A percentile compares a stretch with the other conserved stretches of the same genome.
Evolutionary conservation across 2,329 filamentous ascomycete species (phyloP).

Genomic region (Gnomoniopsis smithogilvyi): DNA sequence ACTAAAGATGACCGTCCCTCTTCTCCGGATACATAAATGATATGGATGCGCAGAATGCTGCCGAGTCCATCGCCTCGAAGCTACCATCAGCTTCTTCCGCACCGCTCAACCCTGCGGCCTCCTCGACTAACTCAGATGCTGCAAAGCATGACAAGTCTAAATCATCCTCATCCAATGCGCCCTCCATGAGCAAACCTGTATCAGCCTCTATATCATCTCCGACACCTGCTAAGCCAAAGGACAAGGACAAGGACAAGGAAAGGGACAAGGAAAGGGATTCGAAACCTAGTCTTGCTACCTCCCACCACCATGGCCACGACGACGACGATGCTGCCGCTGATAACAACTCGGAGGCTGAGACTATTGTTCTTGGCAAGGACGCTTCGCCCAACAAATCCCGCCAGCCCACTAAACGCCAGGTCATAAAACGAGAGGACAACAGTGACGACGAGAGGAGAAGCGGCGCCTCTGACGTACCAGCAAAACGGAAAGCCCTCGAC

Average conservation of each 20-base stretch:
- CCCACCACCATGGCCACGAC: slow-evolving; percentile 33
- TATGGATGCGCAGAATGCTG: slow-evolving; percentile 68
- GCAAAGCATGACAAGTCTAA: neutral
- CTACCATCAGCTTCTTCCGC: slow-evolving; percentile 45
- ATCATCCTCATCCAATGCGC: neutral
- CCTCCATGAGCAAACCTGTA: neutral
- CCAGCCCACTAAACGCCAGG: slow-evolving; percentile 63
- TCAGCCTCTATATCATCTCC: neutral
- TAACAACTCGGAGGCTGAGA: slow-evolving; percentile 69
- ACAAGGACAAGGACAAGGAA: neutral
- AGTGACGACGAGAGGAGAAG: slow-evolving; percentile 45
- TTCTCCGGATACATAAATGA: slow-evolving; percentile 47
- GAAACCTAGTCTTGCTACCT: slow-evolving; percentile 25
- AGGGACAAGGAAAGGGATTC: slow-evolving; percentile 27
- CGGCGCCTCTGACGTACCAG: slow-evolving; percentile 29
- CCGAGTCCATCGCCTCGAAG: slow-evolving; percentile 60
- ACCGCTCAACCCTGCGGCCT: slow-evolving; percentile 31
- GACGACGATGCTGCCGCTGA: slow-evolving; percentile 44
- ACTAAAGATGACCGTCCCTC: no score
- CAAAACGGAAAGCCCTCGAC: slow-evolving; percentile 31
- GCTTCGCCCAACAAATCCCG: slow-evolving; percentile 62
- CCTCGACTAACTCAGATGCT: slow-evolving; percentile 1
- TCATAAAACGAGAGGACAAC: slow-evolving; percentile 62
- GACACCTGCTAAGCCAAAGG: neutral
- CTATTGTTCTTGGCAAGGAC: slow-evolving; percentile 66